These are phyloP conservation scores for Pseudevernia furfuracea DNA, from an alignment of 495 filamentous ascomycete genomes.

Conservation along the genomic window DNA sequence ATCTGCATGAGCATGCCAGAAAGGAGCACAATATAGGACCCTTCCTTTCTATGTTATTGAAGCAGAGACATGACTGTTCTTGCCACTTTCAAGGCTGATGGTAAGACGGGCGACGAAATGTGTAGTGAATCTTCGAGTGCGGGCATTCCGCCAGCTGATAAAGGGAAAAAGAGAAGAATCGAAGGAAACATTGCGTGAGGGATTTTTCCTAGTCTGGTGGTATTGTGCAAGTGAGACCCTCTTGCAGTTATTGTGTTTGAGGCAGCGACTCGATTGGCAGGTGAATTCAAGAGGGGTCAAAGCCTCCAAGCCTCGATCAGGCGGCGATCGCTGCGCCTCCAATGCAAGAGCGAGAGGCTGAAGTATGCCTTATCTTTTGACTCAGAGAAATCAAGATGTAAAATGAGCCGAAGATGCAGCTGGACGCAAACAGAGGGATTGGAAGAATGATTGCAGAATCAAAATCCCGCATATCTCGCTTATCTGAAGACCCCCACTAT, in stretches of 20 bases:
- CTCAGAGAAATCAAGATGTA: too few relatives aligned
- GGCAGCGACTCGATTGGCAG: background rate
- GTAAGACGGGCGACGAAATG: background rate
- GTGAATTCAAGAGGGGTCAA: background rate
- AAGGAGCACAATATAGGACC: background rate
- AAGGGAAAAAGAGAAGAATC: background rate
- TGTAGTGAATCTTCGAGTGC: background rate
- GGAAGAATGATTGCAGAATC: background rate
- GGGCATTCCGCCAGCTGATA: background rate
- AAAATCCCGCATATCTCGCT: background rate
- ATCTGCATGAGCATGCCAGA: background rate
- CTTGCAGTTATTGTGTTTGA: background rate
- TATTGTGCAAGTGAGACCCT: background rate
- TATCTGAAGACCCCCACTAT: background rate
- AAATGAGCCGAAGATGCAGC: background rate
- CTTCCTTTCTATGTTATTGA: background rate
- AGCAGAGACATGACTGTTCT: background rate
- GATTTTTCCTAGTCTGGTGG: background rate
- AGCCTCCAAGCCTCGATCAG: background rate
- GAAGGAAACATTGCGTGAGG: background rate
- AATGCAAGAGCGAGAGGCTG: background rate
- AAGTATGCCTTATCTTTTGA: too few relatives aligned
- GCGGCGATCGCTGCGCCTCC: background rate
- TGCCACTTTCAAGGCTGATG: background rate
- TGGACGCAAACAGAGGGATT: background rate